These are phyloP conservation scores for Blepharisma stoltei DNA, from an alignment of 73 alveolate species.

Conservation along the genomic window DNA sequence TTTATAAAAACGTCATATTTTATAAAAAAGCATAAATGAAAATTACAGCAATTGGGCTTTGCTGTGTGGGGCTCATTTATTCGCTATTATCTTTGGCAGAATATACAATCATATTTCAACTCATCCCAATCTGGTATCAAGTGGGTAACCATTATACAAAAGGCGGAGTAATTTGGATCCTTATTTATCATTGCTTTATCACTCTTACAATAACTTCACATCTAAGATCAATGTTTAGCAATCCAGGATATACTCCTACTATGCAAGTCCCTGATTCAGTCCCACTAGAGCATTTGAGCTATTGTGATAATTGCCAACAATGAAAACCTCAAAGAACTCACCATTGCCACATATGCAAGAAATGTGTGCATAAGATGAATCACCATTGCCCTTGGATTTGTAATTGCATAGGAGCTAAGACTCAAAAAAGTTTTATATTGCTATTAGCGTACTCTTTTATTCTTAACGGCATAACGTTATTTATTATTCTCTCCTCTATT, in stretches of 20 bases:
- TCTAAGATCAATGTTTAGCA: constrained; percentile 13
- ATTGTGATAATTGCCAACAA: constrained; percentile 17
- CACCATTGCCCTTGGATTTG: constrained; percentile 80
- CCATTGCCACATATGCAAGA: constrained; percentile 70
- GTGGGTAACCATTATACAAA: too few species aligned
- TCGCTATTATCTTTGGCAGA: not conserved
- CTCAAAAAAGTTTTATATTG: constrained; percentile 44
- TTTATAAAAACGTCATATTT: too few species aligned
- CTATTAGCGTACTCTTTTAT: too few species aligned
- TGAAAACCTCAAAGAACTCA: constrained; percentile 55
- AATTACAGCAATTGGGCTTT: too few species aligned
- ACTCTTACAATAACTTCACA: not conserved
- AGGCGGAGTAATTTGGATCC: not conserved
- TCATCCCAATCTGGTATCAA: not conserved
- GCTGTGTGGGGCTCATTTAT: not conserved
- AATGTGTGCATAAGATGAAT: constrained; percentile 66
- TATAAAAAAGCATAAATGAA: too few species aligned
- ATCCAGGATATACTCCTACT: constrained; percentile 32
- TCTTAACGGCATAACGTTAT: too few species aligned
- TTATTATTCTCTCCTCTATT: too few species aligned
- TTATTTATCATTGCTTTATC: not conserved
- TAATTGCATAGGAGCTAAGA: constrained; percentile 73
- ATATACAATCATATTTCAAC: not conserved
- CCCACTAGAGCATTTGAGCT: not conserved
- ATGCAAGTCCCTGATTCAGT: constrained; percentile 1